These are phyloP conservation scores for Penicillium rolfsii DNA, from an alignment of 2,329 filamentous ascomycete species.

Conservation along the genomic window DNA sequence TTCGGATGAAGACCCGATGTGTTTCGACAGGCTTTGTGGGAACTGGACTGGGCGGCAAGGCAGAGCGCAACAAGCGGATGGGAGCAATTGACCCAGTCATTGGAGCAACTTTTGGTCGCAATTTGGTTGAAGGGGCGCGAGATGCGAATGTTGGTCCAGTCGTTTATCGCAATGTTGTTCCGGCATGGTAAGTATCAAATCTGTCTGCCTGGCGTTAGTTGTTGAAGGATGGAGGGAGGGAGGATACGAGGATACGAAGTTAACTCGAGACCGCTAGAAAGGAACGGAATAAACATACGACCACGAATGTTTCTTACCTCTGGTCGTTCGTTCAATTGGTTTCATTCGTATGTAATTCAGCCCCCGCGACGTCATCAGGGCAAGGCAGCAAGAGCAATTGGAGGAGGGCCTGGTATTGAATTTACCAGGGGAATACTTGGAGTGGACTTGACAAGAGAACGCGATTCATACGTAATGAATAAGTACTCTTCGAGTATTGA, in stretches of 20 bases:
- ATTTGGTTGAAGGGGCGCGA: background rate
- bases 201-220: background rate
- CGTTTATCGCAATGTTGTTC: background rate
- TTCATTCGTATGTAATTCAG: background rate
- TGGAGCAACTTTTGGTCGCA: background rate
- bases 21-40: conserved; percentile 1
- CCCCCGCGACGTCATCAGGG: conserved; percentile 3
- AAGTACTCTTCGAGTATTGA: background rate
- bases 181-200: background rate
- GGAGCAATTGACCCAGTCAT: background rate
- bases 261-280: too few relatives aligned
- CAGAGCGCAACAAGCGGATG: background rate
- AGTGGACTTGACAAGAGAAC: background rate
- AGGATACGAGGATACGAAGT: background rate
- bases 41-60: background rate
- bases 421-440: background rate
- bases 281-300: background rate
- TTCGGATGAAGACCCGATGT: background rate
- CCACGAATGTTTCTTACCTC: background rate
- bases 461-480: too few relatives aligned
- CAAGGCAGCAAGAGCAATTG: conserved; percentile 4
- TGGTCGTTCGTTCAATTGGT: background rate
- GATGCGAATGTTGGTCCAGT: background rate
- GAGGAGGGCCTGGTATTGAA: background rate
- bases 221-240: background rate